Conservation (phyloP, 73 alveolate species). For the Breviolum minutum region DNA sequence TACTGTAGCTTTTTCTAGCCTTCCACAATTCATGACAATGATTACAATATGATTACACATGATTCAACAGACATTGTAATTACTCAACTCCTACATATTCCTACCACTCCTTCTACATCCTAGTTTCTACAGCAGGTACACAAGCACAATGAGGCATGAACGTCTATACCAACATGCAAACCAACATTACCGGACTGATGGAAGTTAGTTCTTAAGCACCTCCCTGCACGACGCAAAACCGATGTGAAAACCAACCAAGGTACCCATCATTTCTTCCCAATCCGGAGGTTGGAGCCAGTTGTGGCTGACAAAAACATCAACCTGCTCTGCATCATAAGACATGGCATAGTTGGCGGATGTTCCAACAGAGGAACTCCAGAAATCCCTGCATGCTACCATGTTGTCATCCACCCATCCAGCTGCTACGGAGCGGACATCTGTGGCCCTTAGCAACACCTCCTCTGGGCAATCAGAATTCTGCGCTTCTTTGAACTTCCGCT, state of each 20-base stretch:
- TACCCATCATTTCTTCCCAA: slow-evolving; percentile 24
- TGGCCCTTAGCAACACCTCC: slow-evolving; percentile 9
- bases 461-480: not conserved
- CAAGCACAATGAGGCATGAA: not conserved
- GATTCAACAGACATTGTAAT: no score
- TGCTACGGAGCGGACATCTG: not conserved
- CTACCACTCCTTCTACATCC: no score
- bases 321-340: not conserved
- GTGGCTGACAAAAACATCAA: slow-evolving; percentile 34
- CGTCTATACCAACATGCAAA: not conserved
- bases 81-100: no score
- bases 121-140: no score
- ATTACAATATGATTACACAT: no score
- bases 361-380: not conserved
- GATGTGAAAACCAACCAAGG: not conserved
- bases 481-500: slow-evolving; percentile 38
- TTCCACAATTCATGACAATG: no score
- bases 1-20: no score
- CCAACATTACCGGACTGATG: not conserved
- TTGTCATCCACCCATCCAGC: slow-evolving; percentile 15
- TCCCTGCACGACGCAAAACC: not conserved
- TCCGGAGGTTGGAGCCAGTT: not conserved
- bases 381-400: not conserved
- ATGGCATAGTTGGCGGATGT: slow-evolving; percentile 2
- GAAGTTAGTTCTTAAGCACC: not conserved